phyloP scores from a whole-genome alignment of 805 yeast species.

The Metschnikowia similis region DNA sequence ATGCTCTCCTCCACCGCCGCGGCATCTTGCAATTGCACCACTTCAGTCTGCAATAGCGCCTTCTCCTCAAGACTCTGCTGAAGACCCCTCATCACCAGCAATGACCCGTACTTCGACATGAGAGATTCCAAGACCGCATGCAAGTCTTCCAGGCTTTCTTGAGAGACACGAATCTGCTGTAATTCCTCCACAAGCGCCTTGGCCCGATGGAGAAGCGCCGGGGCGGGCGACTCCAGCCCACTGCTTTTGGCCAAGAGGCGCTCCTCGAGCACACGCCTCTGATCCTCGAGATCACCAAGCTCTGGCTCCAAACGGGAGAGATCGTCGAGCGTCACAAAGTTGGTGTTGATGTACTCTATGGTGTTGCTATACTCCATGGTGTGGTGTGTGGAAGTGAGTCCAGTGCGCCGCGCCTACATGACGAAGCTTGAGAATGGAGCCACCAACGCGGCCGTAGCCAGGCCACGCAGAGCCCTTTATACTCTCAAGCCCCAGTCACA shows the following conservation, averaged over 20 bases:
- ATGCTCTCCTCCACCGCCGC: conserved; percentile 4
- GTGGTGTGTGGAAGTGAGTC: background rate
- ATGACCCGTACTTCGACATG: background rate
- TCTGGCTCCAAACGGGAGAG: conserved; percentile 15
- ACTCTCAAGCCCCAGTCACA: too few species aligned
- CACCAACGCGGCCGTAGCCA: too few species aligned
- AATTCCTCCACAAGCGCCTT: background rate
- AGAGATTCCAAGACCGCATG: background rate
- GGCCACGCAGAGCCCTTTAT: too few species aligned
- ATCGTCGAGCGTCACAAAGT: conserved; percentile 33
- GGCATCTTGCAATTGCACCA: conserved; percentile 3
- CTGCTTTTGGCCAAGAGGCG: background rate
- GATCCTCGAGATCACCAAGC: background rate
- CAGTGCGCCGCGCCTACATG: too few species aligned
- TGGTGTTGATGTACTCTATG: conserved; percentile 27
- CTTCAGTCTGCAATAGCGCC: background rate
- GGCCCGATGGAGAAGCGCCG: background rate
- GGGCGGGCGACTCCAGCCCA: background rate
- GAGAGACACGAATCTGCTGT: background rate
- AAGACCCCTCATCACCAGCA: background rate
- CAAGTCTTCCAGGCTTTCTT: background rate
- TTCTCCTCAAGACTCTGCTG: background rate
- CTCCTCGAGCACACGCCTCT: background rate
- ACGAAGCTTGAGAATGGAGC: too few species aligned
- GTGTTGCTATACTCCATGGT: conserved; percentile 31